A percentile compares a stretch with the other conserved stretches of the same genome.
Evolutionary conservation across 352 stramenopile genomes (phyloP).

Genomic region (Phytophthora melonis): DNA sequence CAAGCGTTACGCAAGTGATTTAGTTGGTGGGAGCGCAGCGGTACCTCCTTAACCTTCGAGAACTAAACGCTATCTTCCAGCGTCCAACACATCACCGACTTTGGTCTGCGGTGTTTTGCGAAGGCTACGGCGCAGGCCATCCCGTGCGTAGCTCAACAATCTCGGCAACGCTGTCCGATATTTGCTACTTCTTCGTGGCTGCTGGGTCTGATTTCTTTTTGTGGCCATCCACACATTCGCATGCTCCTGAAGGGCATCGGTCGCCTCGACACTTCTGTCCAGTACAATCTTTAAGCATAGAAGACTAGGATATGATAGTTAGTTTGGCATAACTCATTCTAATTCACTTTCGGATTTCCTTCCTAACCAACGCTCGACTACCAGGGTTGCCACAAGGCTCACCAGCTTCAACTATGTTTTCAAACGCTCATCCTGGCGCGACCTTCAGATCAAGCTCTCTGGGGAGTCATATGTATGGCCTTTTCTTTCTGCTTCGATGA

Average conservation of each 20-base stretch:
- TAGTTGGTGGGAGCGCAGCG: neutral
- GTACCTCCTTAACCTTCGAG: neutral
- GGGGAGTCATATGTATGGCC: conserved; percentile 11
- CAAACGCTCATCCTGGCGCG: neutral
- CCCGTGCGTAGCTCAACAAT: neutral
- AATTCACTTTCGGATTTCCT: too few species aligned
- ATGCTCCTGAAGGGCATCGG: conserved; percentile 15
- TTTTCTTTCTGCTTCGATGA: conserved; percentile 20
- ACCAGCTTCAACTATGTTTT: conserved; percentile 2
- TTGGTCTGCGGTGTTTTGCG: neutral
- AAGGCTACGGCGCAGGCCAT: conserved; percentile 3
- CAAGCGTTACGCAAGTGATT: conserved; percentile 2
- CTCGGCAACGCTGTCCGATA: neutral
- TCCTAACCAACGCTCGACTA: too few species aligned
- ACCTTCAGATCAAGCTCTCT: conserved; percentile 22
- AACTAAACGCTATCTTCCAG: neutral
- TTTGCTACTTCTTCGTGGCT: conserved; percentile 9
- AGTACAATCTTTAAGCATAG: too few species aligned
- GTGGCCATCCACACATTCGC: conserved; percentile 12
- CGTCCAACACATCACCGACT: conserved; percentile 10
- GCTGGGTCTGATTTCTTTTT: neutral
- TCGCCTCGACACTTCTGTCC: conserved; percentile 2
- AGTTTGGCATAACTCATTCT: too few species aligned
- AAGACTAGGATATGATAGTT: too few species aligned
- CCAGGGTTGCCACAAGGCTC: conserved; percentile 18